A percentile compares a stretch with the other conserved stretches of the same genome.
phyloP scores from a whole-genome alignment of 169 alveolate species.

The Cryptosporidium sp. region DNA sequence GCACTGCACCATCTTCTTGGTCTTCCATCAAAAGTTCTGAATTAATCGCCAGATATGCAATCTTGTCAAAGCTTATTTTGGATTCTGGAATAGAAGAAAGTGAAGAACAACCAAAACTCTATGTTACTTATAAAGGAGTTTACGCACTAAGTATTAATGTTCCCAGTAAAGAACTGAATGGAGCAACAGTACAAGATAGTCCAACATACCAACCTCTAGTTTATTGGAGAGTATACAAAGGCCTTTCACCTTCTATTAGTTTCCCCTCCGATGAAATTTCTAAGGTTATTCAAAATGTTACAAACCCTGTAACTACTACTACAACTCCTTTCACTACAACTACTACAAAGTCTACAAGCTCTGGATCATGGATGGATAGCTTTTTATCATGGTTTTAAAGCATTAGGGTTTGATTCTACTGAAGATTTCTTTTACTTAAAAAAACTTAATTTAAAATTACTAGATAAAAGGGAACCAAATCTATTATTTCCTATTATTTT shows the following conservation, averaged over 20 bases:
- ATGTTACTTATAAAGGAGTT: constrained; percentile 40
- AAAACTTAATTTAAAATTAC: background rate
- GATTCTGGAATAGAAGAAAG: constrained; percentile 23
- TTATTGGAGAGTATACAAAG: constrained; percentile 25
- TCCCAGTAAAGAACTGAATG: constrained; percentile 10
- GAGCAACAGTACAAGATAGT: constrained; percentile 45
- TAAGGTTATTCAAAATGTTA: background rate
- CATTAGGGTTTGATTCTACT: background rate
- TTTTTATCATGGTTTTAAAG: constrained; percentile 49
- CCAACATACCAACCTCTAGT: constrained; percentile 62
- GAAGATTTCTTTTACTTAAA: background rate
- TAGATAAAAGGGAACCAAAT: background rate
- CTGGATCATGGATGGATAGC: constrained; percentile 21
- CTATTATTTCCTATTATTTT: background rate
- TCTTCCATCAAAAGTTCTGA: background rate
- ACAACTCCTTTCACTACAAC: constrained; percentile 14
- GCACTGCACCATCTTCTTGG: constrained; percentile 37
- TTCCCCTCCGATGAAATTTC: background rate
- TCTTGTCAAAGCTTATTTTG: constrained; percentile 10
- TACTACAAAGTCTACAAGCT: constrained; percentile 12
- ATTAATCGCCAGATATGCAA: constrained; percentile 31
- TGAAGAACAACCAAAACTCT: constrained; percentile 26
- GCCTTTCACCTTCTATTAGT: constrained; percentile 42
- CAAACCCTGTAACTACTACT: constrained; percentile 26
- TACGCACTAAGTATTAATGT: constrained; percentile 6